Evolutionary conservation across 345 rosid species (phyloP).

Genomic region (Euphorbia peplus): DNA sequence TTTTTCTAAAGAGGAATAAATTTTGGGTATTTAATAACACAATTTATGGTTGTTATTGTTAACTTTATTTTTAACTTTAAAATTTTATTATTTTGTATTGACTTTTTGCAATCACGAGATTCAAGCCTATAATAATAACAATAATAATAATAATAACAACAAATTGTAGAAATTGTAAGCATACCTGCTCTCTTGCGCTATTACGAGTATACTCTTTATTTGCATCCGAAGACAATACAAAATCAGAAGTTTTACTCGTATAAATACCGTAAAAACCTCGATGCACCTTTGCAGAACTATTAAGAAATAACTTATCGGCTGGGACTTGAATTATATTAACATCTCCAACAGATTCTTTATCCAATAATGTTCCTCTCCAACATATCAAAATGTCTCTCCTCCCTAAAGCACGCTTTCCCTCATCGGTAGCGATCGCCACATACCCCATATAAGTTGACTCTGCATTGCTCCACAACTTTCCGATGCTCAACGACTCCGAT

Average conservation of each 20-base stretch:
- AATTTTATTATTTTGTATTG: too few species aligned
- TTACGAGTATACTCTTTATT: conserved; percentile 9
- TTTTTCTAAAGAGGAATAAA: too few species aligned
- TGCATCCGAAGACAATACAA: not conserved
- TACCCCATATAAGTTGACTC: conserved; percentile 21
- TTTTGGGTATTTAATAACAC: too few species aligned
- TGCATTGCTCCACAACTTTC: not conserved
- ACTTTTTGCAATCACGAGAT: too few species aligned
- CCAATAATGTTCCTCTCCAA: conserved; percentile 32
- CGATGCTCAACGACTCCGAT: not conserved
- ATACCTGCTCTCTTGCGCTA: conserved; percentile 26
- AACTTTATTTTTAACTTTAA: too few species aligned
- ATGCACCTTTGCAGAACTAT: conserved; percentile 17
- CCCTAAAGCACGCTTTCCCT: conserved; percentile 24
- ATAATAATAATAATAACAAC: too few species aligned
- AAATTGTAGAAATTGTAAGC: too few species aligned
- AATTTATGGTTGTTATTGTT: too few species aligned
- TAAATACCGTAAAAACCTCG: conserved; percentile 11
- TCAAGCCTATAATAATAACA: too few species aligned
- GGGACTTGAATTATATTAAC: not conserved
- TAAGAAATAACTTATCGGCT: conserved; percentile 15
- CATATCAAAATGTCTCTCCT: conserved; percentile 34
- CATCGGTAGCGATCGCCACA: conserved; percentile 31
- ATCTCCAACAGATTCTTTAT: not conserved
- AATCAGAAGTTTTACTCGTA: not conserved